Base-by-base conservation (phyloP, 768 basidiomycete genomes). In the Saitozyma podzolica region DNA sequence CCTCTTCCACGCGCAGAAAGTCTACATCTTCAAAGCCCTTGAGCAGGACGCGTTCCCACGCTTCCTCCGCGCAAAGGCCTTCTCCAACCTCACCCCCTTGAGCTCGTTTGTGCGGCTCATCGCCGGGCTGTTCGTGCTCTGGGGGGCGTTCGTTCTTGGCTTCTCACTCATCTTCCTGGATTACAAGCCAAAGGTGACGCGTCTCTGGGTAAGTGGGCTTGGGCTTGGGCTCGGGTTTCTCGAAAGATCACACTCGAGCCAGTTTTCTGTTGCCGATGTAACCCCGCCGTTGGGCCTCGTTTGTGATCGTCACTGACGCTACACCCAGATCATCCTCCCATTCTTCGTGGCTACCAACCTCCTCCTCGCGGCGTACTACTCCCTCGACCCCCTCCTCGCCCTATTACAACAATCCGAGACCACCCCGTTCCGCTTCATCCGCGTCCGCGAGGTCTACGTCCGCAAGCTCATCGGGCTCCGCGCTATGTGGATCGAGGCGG, bases 1-100 rank as follows among this genome's bases (percentile, higher is more conserved):
- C 78, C 89, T 98, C 83, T 98, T 96, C 83, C 92, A 98, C 77
- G 83, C 88, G 0, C 95, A 98, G 82, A 97, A 98, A 82, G 92
- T 96, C 75, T 96, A 95, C 75, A 91, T 92, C 76, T 95, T 93
- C 84, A 86, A 90, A 51, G 91, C 91, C 0, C 92, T 97, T 88
- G 93, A 96, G 73, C 91, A 94, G 80, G 82, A 82, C 62, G 77
- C 78, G 51, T 82, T 80, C 70, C 80, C 81, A 42, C 85, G 95
- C 6, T 98, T 99, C 84, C 83, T 99, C 53, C 85, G 96, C 62
- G 88, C 91, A 2, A 99, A 98, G 81, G 94, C 94, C n/a, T 98
- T 97, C 75, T 92, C 92, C 39, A 99, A 98, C 79, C 82, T 99
- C 57, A 97, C 96, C 2, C 92, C 94, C 16, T 84, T 96, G 68